A percentile compares a stretch with the other conserved stretches of the same genome.
phyloP scores from a whole-genome alignment of 2,329 filamentous ascomycete genomes.

The Polytolypa hystricis region DNA sequence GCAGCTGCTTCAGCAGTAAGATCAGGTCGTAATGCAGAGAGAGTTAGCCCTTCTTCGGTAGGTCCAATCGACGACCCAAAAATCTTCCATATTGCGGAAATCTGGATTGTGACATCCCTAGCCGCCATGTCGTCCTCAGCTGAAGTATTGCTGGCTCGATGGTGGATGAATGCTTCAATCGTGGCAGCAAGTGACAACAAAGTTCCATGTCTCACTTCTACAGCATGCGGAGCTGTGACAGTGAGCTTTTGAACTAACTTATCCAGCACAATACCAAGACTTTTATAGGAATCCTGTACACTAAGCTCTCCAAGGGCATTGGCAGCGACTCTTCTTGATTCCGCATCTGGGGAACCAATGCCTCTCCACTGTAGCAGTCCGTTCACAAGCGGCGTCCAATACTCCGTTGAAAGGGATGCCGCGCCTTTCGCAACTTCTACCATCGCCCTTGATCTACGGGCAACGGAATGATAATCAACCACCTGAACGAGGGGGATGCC shows the following conservation, averaged over 20 bases:
- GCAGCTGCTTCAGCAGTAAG: constrained; percentile 32
- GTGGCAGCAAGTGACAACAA: constrained; percentile 30
- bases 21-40: constrained; percentile 29
- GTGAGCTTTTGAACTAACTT: constrained; percentile 24
- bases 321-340: constrained; percentile 62
- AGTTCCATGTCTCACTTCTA: constrained; percentile 35
- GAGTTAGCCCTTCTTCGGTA: constrained; percentile 29
- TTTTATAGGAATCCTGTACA: constrained; percentile 21
- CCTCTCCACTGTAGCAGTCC: constrained; percentile 77
- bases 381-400: constrained; percentile 59
- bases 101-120: constrained; percentile 17
- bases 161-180: constrained; percentile 22
- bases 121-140: constrained; percentile 12
- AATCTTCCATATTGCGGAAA: constrained; percentile 28
- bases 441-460: constrained; percentile 72
- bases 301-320: constrained; percentile 50
- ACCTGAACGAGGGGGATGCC: constrained; percentile 80
- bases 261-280: constrained; percentile 22
- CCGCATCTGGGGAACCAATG: constrained; percentile 64
- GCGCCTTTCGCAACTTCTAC: constrained; percentile 62
- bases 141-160: constrained; percentile 12
- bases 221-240: constrained; percentile 28
- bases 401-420: constrained; percentile 50
- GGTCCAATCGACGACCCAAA: constrained; percentile 24
- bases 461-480: constrained; percentile 89